Evolutionary conservation across 2,329 filamentous ascomycete genomes (phyloP), one percentile per base, ranked within the genome.

Genomic region (Sporothrix globosa): DNA sequence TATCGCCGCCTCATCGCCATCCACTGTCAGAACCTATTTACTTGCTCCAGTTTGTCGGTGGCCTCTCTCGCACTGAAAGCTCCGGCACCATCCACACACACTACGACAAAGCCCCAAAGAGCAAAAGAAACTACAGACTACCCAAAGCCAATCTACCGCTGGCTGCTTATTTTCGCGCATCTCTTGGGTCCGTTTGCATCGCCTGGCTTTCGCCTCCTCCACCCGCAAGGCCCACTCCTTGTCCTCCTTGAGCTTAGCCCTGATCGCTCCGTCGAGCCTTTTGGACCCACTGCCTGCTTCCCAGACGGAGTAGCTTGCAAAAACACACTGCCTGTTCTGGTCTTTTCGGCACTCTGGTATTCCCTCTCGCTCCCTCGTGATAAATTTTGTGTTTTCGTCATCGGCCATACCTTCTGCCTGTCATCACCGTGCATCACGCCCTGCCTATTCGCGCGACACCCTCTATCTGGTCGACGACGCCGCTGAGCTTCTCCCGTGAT

Each of bases 321-420:
- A 70, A 70, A 65, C 69, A 70, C 63, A 67, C 61, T 70, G 54
- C 69, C 61, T 39, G n/a, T 67, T 68, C 63, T 67, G 54, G 63
- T 61, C 69, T 60, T 70, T 56, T 56, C 66, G 39, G 66, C 66
- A 44, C 11, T 63, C 58, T 63, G 41, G 11, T 39, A 46, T 39
- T 21, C 63, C 14, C 30, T 19, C 4, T 67, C 58, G 66, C 61
- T 67, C 44, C 41, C 61, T 60, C 53, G 60, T 66, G 50, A 56
- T 52, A 50, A 58, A 58, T 58, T 54, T 41, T 60, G 69, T 63
- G 65, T 70, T 67, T 39, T 66, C 60, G 60, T 66, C 60, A 58
- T 67, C 52, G 50, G 50, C 60, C 27, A 39, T 34, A 46, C 10
- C 6, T 39, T 58, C 66, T 19, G 14, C 41, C 17, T 50, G 50